A percentile compares a stretch with the other conserved stretches of the same genome.
Evolutionary conservation across 345 rosid genomes (phyloP).

Genomic region (Physaria fendleri): DNA sequence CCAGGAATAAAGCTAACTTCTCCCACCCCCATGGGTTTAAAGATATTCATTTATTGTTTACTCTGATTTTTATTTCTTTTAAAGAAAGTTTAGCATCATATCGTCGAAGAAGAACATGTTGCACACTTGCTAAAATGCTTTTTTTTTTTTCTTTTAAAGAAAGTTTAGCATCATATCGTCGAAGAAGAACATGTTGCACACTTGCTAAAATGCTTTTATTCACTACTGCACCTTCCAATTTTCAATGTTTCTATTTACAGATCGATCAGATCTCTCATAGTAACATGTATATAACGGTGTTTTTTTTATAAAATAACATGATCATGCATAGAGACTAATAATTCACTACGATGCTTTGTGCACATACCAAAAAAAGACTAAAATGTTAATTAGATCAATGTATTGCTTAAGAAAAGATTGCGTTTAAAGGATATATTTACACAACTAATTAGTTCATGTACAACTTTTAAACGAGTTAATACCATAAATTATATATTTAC

Average conservation of each 20-base stretch:
- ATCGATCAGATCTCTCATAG: too few relatives aligned
- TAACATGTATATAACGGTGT: too few relatives aligned
- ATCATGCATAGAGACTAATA: too few relatives aligned
- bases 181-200: conserved; percentile 23
- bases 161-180: too few relatives aligned
- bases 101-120: conserved; percentile 26
- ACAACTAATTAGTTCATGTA: background rate
- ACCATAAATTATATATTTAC: background rate
- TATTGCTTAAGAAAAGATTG: too few relatives aligned
- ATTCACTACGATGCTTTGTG: background rate
- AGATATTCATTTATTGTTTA: conserved; percentile 3
- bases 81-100: conserved; percentile 26
- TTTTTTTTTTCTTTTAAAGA: too few relatives aligned
- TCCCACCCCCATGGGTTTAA: conserved; percentile 31
- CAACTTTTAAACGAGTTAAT: background rate
- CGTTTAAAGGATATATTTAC: too few relatives aligned
- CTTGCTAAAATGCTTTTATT: background rate
- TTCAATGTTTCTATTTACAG: background rate
- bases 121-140: conserved; percentile 8
- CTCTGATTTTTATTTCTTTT: conserved; percentile 21
- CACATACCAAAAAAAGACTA: too few relatives aligned
- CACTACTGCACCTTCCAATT: conserved; percentile 9
- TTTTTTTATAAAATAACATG: too few relatives aligned
- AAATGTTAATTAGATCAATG: too few relatives aligned
- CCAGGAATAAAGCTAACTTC: conserved; percentile 57